A percentile compares a stretch with the other conserved stretches of the same genome.
These are phyloP conservation scores for Trypanosoma rangeli DNA, from an alignment of 208 protist species.

Conservation along the genomic window DNA sequence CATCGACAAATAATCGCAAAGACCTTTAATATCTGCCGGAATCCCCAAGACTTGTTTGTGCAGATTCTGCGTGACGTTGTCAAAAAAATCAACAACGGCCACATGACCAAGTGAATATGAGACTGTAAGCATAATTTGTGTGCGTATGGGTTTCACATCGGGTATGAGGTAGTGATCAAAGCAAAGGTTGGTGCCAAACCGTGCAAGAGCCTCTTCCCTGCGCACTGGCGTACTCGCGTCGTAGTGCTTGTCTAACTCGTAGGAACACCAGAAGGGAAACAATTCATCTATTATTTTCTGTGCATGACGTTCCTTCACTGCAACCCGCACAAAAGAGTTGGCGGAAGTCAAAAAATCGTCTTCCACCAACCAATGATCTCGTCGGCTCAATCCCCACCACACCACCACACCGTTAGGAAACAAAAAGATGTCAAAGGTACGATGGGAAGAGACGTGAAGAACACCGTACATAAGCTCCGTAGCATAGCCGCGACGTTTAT, in stretches of 20 bases:
- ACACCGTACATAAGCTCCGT: slow-evolving; percentile 43
- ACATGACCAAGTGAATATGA: slow-evolving; percentile 56
- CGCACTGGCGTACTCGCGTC: slow-evolving; percentile 19
- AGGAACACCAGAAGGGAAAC: slow-evolving; percentile 73
- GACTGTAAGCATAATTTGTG: slow-evolving; percentile 70
- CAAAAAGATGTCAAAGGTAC: slow-evolving; percentile 61
- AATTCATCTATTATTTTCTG: slow-evolving; percentile 58
- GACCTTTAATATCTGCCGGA: slow-evolving; percentile 47
- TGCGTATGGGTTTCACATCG: slow-evolving; percentile 31
- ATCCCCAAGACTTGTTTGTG: slow-evolving; percentile 54
- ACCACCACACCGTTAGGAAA: slow-evolving; percentile 67
- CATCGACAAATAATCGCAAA: slow-evolving; percentile 73
- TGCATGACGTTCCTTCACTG: slow-evolving; percentile 40
- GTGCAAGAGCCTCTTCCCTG: slow-evolving; percentile 40
- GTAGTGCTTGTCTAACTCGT: slow-evolving; percentile 44
- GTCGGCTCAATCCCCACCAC: slow-evolving; percentile 74
- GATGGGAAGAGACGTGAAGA: slow-evolving; percentile 51
- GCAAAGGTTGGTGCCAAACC: slow-evolving; percentile 55
- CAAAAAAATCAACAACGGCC: slow-evolving; percentile 67
- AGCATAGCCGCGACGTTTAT: slow-evolving; percentile 58
- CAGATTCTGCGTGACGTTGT: slow-evolving; percentile 57
- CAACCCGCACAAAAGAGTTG: slow-evolving; percentile 34
- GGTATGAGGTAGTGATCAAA: slow-evolving; percentile 81
- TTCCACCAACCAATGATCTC: slow-evolving; percentile 67
- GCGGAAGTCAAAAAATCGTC: slow-evolving; percentile 60